Evolutionary conservation across 352 stramenopile species (phyloP).

Genomic region (Phytophthora citricola): DNA sequence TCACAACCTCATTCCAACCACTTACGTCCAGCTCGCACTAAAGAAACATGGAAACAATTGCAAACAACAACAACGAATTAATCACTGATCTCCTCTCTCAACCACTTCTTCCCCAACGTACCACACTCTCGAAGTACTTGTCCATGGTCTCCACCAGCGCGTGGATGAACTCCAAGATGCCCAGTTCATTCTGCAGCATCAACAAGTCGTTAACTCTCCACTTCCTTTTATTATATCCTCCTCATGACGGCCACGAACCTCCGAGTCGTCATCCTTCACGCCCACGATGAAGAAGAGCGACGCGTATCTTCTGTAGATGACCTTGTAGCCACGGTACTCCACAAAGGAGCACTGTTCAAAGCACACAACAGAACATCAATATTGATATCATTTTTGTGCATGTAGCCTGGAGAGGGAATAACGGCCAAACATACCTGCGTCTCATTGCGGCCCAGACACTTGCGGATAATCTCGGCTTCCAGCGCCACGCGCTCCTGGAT

Average conservation of each 20-base stretch:
- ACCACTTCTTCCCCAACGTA: slow-evolving; percentile 40
- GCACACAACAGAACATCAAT: not conserved
- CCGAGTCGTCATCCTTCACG: slow-evolving; percentile 95
- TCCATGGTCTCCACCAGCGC: slow-evolving; percentile 99
- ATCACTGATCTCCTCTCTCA: too few relatives aligned
- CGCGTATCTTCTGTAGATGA: slow-evolving; percentile 98
- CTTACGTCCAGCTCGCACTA: slow-evolving; percentile 88
- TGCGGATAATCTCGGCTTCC: slow-evolving; percentile 99
- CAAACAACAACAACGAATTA: slow-evolving; percentile 3
- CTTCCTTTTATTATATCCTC: not conserved
- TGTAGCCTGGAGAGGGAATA: not conserved
- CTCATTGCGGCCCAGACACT: slow-evolving; percentile 98
- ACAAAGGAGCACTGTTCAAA: slow-evolving; percentile 97
- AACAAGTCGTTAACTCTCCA: not conserved
- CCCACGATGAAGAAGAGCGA: slow-evolving; percentile 99
- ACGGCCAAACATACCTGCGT: slow-evolving; percentile 68
- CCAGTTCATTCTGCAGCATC: slow-evolving; percentile 96
- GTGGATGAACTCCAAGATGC: slow-evolving; percentile 99
- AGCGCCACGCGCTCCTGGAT: slow-evolving; percentile 98
- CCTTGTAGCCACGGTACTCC: slow-evolving; percentile 99
- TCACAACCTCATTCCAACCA: slow-evolving; percentile 7
- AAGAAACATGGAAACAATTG: slow-evolving; percentile 3
- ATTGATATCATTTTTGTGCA: not conserved
- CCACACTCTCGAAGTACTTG: slow-evolving; percentile 99
- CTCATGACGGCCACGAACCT: slow-evolving; percentile 45